A percentile compares a stretch with the other conserved stretches of the same genome.
These are phyloP conservation scores for Malassezia dermatis DNA, from an alignment of 1,284 basidiomycete species.

Conservation along the genomic window DNA sequence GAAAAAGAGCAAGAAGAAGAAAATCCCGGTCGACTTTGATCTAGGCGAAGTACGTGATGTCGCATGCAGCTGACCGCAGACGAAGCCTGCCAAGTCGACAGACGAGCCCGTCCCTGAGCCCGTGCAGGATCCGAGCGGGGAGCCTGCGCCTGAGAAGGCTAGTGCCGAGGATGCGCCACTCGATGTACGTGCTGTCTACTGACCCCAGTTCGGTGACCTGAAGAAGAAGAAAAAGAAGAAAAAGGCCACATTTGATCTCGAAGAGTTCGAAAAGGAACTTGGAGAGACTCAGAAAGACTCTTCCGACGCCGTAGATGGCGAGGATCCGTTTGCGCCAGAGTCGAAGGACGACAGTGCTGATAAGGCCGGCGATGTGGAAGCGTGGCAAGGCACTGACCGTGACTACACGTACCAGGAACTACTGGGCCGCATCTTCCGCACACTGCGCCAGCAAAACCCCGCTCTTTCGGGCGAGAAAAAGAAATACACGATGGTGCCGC, in stretches of 20 bases:
- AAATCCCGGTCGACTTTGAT: conserved; percentile 67
- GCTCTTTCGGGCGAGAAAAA: conserved; percentile 64
- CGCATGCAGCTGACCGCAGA: not conserved
- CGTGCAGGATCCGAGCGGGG: conserved; percentile 21
- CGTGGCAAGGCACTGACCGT: conserved; percentile 78
- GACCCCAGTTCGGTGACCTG: conserved; percentile 51
- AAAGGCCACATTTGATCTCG: conserved; percentile 48
- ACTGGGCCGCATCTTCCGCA: conserved; percentile 79
- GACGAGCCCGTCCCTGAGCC: conserved; percentile 20
- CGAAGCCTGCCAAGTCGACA: not conserved
- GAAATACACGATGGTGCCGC: conserved; percentile 97
- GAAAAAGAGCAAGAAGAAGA: conserved; percentile 81
- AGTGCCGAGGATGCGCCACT: conserved; percentile 20
- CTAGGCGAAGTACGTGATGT: conserved; percentile 50
- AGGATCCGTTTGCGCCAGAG: conserved; percentile 34
- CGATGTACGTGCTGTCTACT: conserved; percentile 35
- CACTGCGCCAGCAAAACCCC: conserved; percentile 86
- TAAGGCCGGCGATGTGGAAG: conserved; percentile 31
- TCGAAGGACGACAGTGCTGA: conserved; percentile 19
- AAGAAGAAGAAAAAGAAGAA: conserved; percentile 52
- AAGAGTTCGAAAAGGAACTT: conserved; percentile 48
- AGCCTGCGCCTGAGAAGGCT: conserved; percentile 11
- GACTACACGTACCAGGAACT: conserved; percentile 95
- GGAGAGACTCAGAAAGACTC: conserved; percentile 54
- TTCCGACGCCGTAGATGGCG: conserved; percentile 49